Percentiles rank a stretch among this genome's conserved stretches.
Evolutionary conservation across 257 asterid genomes (phyloP).

Genomic region (Buddleja alternifolia): DNA sequence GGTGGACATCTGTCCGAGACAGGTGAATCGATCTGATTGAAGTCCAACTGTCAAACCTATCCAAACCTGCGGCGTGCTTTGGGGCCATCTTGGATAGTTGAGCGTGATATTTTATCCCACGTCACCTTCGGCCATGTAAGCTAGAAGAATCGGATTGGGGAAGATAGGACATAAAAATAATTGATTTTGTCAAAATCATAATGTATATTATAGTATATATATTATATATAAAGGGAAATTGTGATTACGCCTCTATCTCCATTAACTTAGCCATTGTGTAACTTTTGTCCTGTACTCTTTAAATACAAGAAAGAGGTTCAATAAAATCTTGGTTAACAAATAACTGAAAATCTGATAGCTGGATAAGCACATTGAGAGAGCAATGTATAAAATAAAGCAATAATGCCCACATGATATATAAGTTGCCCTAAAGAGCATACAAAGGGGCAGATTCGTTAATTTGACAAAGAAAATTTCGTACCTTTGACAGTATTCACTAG

Average conservation of each 20-base stretch:
- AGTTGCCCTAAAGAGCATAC: conserved; percentile 1
- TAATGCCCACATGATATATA: no score
- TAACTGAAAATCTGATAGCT: conserved; percentile 30
- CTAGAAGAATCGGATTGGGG: no score
- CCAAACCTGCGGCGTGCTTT: no score
- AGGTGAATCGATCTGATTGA: no score
- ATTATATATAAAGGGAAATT: not conserved
- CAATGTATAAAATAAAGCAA: not conserved
- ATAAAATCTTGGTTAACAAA: conserved; percentile 28
- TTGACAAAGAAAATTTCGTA: not conserved
- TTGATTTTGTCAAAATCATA: no score
- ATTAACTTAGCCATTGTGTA: conserved; percentile 10
- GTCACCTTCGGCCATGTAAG: no score
- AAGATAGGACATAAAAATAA: no score
- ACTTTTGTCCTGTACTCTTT: conserved; percentile 28
- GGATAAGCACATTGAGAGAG: conserved; percentile 28
- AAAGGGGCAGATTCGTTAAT: conserved; percentile 27
- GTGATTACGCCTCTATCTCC: conserved; percentile 33
- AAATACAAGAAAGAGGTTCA: conserved; percentile 10
- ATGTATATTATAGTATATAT: no score
- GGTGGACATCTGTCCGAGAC: no score
- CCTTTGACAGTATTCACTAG: not conserved
- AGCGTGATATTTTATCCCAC: no score
- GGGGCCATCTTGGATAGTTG: no score
- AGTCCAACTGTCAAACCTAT: no score